Evolutionary conservation across 257 asterid genomes (phyloP).

Genomic region (Fraxinus americana): DNA sequence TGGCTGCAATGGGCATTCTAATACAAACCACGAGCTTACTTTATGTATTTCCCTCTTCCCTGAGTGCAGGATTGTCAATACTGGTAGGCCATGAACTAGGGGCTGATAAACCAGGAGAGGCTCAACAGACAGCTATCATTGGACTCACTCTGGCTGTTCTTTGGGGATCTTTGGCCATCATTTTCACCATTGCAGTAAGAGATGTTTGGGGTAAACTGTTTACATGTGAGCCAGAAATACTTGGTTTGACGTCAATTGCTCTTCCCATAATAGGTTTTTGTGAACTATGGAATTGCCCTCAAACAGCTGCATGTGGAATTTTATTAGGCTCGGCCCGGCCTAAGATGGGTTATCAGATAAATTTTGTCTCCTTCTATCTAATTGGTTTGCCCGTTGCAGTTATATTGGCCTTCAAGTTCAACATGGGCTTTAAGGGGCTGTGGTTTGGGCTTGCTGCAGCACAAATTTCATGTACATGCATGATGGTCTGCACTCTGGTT

Average conservation of each 20-base stretch:
- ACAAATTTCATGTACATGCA: slow-evolving; percentile 48
- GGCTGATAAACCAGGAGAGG: slow-evolving; percentile 48
- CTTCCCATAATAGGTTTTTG: slow-evolving; percentile 60
- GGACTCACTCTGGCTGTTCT: slow-evolving; percentile 45
- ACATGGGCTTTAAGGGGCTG: slow-evolving; percentile 52
- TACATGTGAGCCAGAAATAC: slow-evolving; percentile 43
- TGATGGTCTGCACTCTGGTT: slow-evolving; percentile 49
- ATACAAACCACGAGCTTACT: slow-evolving; percentile 53
- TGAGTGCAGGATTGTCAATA: slow-evolving; percentile 43
- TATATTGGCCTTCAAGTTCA: slow-evolving; percentile 37
- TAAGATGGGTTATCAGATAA: slow-evolving; percentile 40
- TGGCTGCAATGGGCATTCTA: slow-evolving; percentile 54
- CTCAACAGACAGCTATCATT: slow-evolving; percentile 36
- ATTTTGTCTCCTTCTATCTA: slow-evolving; percentile 50
- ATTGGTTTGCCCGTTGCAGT: slow-evolving; percentile 56
- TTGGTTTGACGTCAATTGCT: slow-evolving; percentile 41
- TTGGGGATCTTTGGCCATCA: slow-evolving; percentile 51
- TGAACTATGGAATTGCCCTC: slow-evolving; percentile 53
- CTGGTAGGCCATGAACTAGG: slow-evolving; percentile 52
- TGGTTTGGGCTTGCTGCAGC: slow-evolving; percentile 67
- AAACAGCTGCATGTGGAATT: slow-evolving; percentile 53
- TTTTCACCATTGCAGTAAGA: slow-evolving; percentile 37
- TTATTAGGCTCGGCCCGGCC: slow-evolving; percentile 51
- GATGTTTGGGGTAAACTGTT: slow-evolving; percentile 54
- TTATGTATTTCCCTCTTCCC: slow-evolving; percentile 46